These are phyloP conservation scores for Amphibolis antarctica DNA, from an alignment of 106 monocot genomes.

Conservation along the genomic window DNA sequence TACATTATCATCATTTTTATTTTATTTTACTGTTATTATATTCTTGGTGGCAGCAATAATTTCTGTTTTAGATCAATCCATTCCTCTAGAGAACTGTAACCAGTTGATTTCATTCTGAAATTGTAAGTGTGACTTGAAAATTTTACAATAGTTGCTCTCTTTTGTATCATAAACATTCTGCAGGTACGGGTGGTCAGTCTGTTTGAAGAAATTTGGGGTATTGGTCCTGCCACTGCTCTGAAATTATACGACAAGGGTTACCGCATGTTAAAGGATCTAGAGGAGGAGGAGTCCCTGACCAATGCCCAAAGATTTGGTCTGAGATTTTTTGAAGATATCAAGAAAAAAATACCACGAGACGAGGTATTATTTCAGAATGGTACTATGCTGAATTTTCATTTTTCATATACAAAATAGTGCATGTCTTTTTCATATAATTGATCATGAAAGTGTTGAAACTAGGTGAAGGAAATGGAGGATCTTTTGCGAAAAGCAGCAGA, in stretches of 20 bases:
- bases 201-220: conserved; percentile 97
- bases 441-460: background rate
- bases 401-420: background rate
- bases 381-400: background rate
- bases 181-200: conserved; percentile 63
- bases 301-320: conserved; percentile 69
- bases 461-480: conserved; percentile 89
- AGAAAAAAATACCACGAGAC: conserved; percentile 69
- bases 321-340: conserved; percentile 75
- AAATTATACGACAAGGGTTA: conserved; percentile 95
- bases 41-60: too few relatives aligned
- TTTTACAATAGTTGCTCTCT: too few relatives aligned
- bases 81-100: too few relatives aligned
- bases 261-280: conserved; percentile 61
- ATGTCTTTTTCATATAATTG: background rate
- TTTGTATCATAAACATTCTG: background rate
- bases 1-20: too few relatives aligned
- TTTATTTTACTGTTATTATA: too few relatives aligned
- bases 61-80: too few relatives aligned
- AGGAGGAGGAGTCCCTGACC: conserved; percentile 62
- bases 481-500: conserved; percentile 64
- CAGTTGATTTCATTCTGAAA: too few relatives aligned
- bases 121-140: too few relatives aligned
- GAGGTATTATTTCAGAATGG: conserved; percentile 33
- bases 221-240: conserved; percentile 93